Base-by-base conservation (phyloP, 345 rosid species). In the Eucalyptus tenuipes region DNA sequence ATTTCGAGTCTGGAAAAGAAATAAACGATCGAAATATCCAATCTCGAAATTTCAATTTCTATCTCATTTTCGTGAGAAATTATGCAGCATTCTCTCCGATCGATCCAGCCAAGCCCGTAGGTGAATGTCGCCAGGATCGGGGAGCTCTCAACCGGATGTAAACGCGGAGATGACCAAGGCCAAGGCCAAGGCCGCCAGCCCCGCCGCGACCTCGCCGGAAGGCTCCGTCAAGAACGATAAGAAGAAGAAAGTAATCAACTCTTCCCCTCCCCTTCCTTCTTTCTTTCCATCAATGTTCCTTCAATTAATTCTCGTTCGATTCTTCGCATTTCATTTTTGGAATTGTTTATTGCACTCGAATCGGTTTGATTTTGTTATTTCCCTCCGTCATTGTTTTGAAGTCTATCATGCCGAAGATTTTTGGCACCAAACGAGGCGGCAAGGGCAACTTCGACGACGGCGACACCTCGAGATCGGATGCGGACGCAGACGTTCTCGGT, bases 341-440 rank as follows among this genome's bases (percentile, higher is more conserved):
- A 13, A 87, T 66, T 15, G 31, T 61, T 48, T 42, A 4, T 13
- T 13, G 10, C 40, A 45, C 17, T 71, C 59, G 48, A 87, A 40
- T 88, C 47, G 55, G n/a, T 49, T 86, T 9, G 87, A 85, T 86
- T 87, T 45, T 49, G 75, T 86, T 59, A 24, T 87, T 85, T 22
- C 42, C n/a, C n/a, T 17, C 4, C 42, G 14, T 8, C 31, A 85
- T 85, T 59, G 71, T 49, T 57, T 64, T 80, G 88, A 91, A 94
- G 95, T 95, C 94, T 64, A 94, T 93, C 85, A 90, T 95, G 86
- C 98, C 98, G 16, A 97, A 94, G 94, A 92, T 95, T 85, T 97
- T 97, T 49, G 91, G 96, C 89, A 92, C 96, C 47, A 95, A 90
- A 91, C 89, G 91, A 89, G 90, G 81, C 88, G 90, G 90, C 48